A percentile compares a stretch with the other conserved stretches of the same genome.
phyloP scores from a whole-genome alignment of 2,329 filamentous ascomycete genomes.

The Nigrospora oryzae region DNA sequence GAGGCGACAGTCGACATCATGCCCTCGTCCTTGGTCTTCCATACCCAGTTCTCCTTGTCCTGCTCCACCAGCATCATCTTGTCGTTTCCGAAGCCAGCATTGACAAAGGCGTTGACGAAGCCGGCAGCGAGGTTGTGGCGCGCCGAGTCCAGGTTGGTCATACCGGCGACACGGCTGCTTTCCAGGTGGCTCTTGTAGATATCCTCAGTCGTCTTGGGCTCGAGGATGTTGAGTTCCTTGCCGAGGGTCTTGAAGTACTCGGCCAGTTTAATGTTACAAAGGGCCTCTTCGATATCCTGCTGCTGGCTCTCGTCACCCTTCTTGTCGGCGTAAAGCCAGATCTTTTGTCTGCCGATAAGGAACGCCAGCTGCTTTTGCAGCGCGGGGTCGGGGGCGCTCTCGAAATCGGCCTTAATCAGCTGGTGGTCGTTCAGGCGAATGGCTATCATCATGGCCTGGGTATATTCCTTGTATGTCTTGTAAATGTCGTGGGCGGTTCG shows the following conservation, averaged over 20 bases:
- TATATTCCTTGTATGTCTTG: slow-evolving; percentile 82
- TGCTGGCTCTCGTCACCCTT: slow-evolving; percentile 58
- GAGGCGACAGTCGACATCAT: slow-evolving; percentile 97
- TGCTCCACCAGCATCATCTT: slow-evolving; percentile 95
- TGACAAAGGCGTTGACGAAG: slow-evolving; percentile 96
- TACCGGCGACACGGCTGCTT: slow-evolving; percentile 82
- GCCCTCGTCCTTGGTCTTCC: slow-evolving; percentile 98
- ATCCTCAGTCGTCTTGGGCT: slow-evolving; percentile 94
- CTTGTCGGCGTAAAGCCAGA: slow-evolving; percentile 61
- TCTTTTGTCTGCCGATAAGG: slow-evolving; percentile 83
- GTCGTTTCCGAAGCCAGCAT: slow-evolving; percentile 89
- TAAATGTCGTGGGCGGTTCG: slow-evolving; percentile 91
- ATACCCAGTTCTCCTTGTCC: slow-evolving; percentile 90
- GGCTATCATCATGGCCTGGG: slow-evolving; percentile 87
- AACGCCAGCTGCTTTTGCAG: slow-evolving; percentile 93
- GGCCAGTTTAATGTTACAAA: slow-evolving; percentile 80
- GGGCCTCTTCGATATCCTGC: slow-evolving; percentile 67
- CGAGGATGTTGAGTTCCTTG: slow-evolving; percentile 93
- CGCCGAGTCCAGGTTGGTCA: slow-evolving; percentile 93
- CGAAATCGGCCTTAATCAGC: slow-evolving; percentile 75
- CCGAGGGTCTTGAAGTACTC: slow-evolving; percentile 90
- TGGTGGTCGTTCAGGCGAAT: slow-evolving; percentile 85
- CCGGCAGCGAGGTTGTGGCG: slow-evolving; percentile 91
- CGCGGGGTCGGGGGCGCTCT: slow-evolving; percentile 69
- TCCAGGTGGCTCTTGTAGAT: slow-evolving; percentile 99